These are phyloP conservation scores for Stephanodiscus minutulus DNA, from an alignment of 108 stramenopile species.

Conservation along the genomic window DNA sequence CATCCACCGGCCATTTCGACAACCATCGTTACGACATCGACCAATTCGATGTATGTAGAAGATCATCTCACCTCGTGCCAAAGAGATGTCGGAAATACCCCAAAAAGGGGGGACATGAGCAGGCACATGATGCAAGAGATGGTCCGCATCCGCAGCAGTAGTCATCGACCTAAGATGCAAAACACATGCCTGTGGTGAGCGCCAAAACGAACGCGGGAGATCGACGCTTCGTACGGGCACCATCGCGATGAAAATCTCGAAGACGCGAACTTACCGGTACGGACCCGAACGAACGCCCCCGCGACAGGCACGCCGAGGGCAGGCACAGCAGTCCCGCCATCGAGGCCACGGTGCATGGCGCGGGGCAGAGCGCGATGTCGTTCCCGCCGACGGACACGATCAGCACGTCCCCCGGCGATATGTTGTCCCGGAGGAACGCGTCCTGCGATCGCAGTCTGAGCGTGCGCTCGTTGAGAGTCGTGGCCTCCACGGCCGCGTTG, in stretches of 20 bases:
- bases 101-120: conserved; percentile 58
- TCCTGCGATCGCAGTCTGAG: conserved; percentile 70
- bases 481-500: conserved; percentile 84
- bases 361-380: conserved; percentile 81
- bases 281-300: conserved; percentile 44
- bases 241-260: not conserved
- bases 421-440: conserved; percentile 76
- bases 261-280: conserved; percentile 41
- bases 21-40: too few relatives aligned
- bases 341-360: conserved; percentile 72
- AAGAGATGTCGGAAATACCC: conserved; percentile 88
- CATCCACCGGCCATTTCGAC: not conserved
- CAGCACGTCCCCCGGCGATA: conserved; percentile 66
- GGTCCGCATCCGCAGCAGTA: conserved; percentile 81
- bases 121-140: conserved; percentile 56
- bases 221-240: not conserved
- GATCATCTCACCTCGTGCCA: conserved; percentile 56
- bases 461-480: conserved; percentile 71
- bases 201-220: not conserved
- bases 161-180: conserved; percentile 47
- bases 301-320: conserved; percentile 56
- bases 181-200: not conserved
- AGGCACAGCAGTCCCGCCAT: conserved; percentile 62
- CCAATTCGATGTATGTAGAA: not conserved
- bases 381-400: conserved; percentile 88